Evolutionary conservation across 257 asterid genomes (phyloP), one percentile per base, ranked within the genome.

Genomic region (Plantago major): DNA sequence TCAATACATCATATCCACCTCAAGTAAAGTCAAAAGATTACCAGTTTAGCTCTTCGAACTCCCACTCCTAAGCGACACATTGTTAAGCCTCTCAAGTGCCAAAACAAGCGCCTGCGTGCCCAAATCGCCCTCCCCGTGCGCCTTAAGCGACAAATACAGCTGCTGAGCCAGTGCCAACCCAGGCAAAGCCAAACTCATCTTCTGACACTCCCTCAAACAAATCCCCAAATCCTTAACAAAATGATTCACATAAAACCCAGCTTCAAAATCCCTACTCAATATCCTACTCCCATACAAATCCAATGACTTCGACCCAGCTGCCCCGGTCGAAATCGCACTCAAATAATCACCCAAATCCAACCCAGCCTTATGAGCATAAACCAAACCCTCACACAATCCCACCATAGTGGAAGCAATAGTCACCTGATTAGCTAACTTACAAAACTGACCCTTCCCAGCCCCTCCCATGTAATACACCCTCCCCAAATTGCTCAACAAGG

Each of bases 151-250:
- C 43, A 89, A 66, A 62, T 89, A 89, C 14, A 90, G 86, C 81
- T 90, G 98, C 60, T 88, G 95, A 38, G 98, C 98, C 79, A 90
- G 77, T 10, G 94, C 95, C 48, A 90, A 61, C 11, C 98, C 98
- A 3, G 98, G 98, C 74, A 90, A 69, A 18, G 91, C 95, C 72
- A 90, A 70, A 14, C 89, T 89, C 96, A 90, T 90, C 37, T 68
- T 85, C 91, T 88, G 85, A 58, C 95, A 90, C 72, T 90, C 98
- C 80, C 86, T 78, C 84, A 88, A 78, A 56, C 96, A 88, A 18
- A 91, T 91, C n/a, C 98, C 96, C 70, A 88, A 85, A 74, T 91
- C 96, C 76, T 91, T 91, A 3, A 91, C 96, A 70, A 91, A 91
- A 73, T 91, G 96, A 59, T 91, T 84, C 72, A 91, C 98, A 63